Evolutionary conservation across 257 asterid genomes (phyloP).

Genomic region (Coffea canephora): DNA sequence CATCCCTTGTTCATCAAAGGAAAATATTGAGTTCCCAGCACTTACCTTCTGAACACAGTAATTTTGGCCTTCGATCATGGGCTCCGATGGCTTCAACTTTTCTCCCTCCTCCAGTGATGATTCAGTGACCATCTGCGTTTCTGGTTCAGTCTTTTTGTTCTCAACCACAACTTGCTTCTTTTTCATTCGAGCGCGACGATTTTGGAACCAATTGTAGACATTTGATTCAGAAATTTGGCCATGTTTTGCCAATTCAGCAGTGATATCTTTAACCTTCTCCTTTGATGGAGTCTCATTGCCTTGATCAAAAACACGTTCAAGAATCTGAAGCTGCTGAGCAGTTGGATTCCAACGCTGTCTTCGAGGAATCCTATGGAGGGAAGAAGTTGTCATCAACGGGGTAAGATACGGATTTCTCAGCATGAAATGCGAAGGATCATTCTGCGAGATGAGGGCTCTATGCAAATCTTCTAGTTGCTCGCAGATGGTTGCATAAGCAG

Average conservation of each 20-base stretch:
- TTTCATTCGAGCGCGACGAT: constrained; percentile 34
- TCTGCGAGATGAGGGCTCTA: constrained; percentile 58
- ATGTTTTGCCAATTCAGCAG: constrained; percentile 25
- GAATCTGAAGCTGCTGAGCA: constrained; percentile 23
- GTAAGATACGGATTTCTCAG: constrained; percentile 5
- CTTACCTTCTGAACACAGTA: neutral
- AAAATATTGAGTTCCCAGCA: neutral
- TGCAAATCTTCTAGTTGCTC: constrained; percentile 79
- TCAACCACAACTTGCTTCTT: constrained; percentile 17
- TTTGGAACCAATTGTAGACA: constrained; percentile 42
- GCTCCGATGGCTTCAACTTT: neutral
- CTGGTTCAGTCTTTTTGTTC: neutral
- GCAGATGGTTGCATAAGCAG: constrained; percentile 70
- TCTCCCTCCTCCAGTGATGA: neutral
- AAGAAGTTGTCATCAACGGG: neutral
- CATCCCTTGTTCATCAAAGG: neutral
- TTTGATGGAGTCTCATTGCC: constrained; percentile 24
- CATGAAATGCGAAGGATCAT: constrained; percentile 42
- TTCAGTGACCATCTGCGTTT: constrained; percentile 2
- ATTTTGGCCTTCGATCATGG: too few relatives aligned
- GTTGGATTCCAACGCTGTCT: constrained; percentile 34
- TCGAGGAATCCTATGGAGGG: constrained; percentile 13
- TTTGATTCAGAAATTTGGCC: constrained; percentile 35
- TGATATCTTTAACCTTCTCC: constrained; percentile 27
- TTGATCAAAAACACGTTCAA: constrained; percentile 19